Base-by-base conservation (phyloP, 2,329 filamentous ascomycete species). In the Elsinoe fawcettii region DNA sequence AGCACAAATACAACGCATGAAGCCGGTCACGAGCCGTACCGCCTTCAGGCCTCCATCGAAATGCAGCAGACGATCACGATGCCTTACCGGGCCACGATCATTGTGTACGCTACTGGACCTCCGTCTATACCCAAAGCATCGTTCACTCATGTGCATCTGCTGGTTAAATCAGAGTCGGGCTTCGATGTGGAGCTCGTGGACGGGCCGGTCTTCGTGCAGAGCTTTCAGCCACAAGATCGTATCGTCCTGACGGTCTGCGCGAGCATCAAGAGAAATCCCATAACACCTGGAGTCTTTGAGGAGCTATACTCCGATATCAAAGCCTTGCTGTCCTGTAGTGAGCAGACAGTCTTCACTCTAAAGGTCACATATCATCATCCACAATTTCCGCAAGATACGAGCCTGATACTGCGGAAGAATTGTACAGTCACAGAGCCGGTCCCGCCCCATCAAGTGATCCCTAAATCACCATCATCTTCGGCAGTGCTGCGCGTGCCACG, bases 351-450 rank as follows among this genome's bases (percentile, higher is more conserved):
- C 25, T 49, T 56, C 18, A n/a, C 43, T 3, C 37, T 56, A 5
- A 56, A 49, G 20, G 27, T 56, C 25, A 46, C 22, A 14, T 56
- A 56, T 41, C 14, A 12, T 22, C 30, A 46, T 25, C 54, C 39
- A 27, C 16, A 23, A 7, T 46, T 56, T 12, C 41, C 54, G 8
- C 14, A 6, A 11, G 54, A 56, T 47, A 56, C 54, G 11, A 32
- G 37, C 11, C 18, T 56, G 8, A 16, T 56, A 12, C 27, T 56
- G 54, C 66, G 16, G 64, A 65, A 46, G 51, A 62, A 4, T 59
- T 62, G 16, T 43, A 59, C 14, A 30, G 27, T 30, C 41, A 46
- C 12, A 7, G 22, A 27, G 5, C 6, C 5, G 5, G 27, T 9
- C 9, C 9, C 27, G 9, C 9, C 5, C 5, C 27, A 30, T 30